A percentile compares a stretch with the other conserved stretches of the same genome.
These are phyloP conservation scores for Sesbania bispinosa DNA, from an alignment of 306 rosid species.

Conservation along the genomic window DNA sequence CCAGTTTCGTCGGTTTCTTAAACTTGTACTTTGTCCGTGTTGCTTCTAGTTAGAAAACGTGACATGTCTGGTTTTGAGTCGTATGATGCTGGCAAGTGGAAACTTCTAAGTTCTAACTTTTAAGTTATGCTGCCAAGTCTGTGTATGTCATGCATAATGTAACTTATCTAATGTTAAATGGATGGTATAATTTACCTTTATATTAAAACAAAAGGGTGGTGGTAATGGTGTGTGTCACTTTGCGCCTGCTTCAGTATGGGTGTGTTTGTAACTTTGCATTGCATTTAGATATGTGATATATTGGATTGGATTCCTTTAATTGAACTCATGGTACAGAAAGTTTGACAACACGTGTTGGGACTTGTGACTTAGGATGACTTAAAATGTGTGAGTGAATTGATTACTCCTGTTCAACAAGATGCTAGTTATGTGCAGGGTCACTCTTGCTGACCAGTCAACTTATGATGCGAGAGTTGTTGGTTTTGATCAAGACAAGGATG, in stretches of 20 bases:
- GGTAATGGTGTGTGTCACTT: slow-evolving; percentile 4
- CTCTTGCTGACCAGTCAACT: slow-evolving; percentile 91
- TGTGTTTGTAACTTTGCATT: slow-evolving; percentile 4
- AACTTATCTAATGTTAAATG: not conserved
- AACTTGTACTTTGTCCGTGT: not conserved
- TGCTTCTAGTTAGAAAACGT: not conserved
- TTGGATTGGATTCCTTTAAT: not conserved
- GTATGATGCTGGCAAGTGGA: not conserved
- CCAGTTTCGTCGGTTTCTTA: not conserved
- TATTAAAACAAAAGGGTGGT: not conserved
- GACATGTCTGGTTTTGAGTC: slow-evolving; percentile 7
- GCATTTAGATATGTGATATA: not conserved
- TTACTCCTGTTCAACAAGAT: slow-evolving; percentile 34
- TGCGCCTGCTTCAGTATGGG: not conserved
- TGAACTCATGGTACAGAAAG: not conserved
- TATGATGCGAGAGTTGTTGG: slow-evolving; percentile 91
- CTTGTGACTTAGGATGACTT: slow-evolving; percentile 23
- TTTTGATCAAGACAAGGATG: slow-evolving; percentile 99
- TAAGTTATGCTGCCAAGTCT: not conserved
- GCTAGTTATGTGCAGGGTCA: slow-evolving; percentile 77
- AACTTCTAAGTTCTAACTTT: slow-evolving; percentile 8
- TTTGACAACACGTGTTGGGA: not conserved
- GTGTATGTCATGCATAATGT: not conserved
- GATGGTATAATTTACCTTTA: not conserved
- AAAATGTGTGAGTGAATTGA: slow-evolving; percentile 9